Base-by-base conservation (phyloP, 202 grass and related monocot genomes). In the Brachypodium distachyon region DNA sequence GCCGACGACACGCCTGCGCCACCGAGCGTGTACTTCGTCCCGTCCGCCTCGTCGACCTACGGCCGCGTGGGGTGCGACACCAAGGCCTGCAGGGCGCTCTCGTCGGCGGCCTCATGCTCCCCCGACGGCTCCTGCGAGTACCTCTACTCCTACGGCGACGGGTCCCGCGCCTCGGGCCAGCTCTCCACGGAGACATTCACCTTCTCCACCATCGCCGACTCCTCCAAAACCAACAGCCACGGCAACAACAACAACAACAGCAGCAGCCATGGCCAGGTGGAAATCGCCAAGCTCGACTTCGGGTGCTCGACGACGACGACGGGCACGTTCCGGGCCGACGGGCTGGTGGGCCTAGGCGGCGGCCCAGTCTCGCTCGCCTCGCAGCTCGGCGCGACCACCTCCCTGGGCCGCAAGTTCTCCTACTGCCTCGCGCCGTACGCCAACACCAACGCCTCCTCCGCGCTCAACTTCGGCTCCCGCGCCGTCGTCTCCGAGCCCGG, bases 131-230 rank as follows among this genome's bases (percentile, higher is more conserved):
- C 46, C n/a, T 96, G 89, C 69, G 23, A 36, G 64, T 96, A 90
- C 74, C 65, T 66, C 23, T 92, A 88, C 66, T 0, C 5, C 3
- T 90, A 88, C 64, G 82, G 61, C 17, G 85, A 93, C 53, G 82
- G 87, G 5, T 96, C 89, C 17, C n/a, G n/a, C n/a, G n/a, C n/a
- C n/a, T n/a, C n/a, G n/a, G 87, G 90, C 4, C 18, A 74, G 26
- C 90, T 92, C 16, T 86, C 87, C 10, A 80, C 64, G 40, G 90
- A 92, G 66, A 90, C 84, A 3, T 71, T 97, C 79, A 86, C 63
- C 48, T 90, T 93, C 55, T 66, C 37, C 1, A 34, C 37, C n/a
- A 33, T 33, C 18, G 32, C 59, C 18, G 59, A n/a, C n/a, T n/a
- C n/a, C n/a, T n/a, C n/a, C n/a, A n/a, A n/a, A n/a, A n/a, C n/a